These are phyloP conservation scores for Fusarium tricinctum DNA, from an alignment of 2,329 filamentous ascomycete genomes.

Conservation along the genomic window DNA sequence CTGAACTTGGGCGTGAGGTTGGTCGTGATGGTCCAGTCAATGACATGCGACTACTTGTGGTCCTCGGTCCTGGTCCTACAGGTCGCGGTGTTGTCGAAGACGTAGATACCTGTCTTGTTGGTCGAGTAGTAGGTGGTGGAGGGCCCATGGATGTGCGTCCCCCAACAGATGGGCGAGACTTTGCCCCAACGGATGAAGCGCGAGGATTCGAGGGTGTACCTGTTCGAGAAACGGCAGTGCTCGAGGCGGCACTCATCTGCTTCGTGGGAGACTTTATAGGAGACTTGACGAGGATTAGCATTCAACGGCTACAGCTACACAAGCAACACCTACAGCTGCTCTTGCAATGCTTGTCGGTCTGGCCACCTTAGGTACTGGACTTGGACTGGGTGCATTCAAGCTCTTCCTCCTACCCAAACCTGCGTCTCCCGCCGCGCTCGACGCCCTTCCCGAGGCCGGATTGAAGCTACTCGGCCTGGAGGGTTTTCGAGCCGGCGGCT, in stretches of 20 bases:
- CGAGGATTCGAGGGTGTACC: conserved; percentile 72
- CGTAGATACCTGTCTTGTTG: conserved; percentile 61
- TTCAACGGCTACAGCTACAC: conserved; percentile 10
- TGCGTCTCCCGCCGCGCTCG: conserved; percentile 65
- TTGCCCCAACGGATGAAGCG: conserved; percentile 60
- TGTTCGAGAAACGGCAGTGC: conserved; percentile 72
- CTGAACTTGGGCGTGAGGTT: conserved; percentile 55
- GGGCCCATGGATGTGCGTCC: conserved; percentile 77
- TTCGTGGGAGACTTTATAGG: conserved; percentile 86
- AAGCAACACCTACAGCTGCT: conserved; percentile 60
- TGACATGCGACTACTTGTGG: conserved; percentile 59
- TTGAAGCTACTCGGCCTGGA: conserved; percentile 66
- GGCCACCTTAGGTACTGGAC: conserved; percentile 71
- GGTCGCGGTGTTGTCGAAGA: conserved; percentile 58
- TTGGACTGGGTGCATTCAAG: conserved; percentile 79
- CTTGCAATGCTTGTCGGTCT: conserved; percentile 70
- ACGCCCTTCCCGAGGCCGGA: conserved; percentile 55
- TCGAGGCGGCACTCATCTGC: conserved; percentile 71
- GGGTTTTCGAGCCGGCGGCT: conserved; percentile 56
- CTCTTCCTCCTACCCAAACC: conserved; percentile 74
- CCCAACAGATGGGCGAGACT: conserved; percentile 69
- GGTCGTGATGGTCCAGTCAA: conserved; percentile 55
- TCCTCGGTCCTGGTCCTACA: conserved; percentile 53
- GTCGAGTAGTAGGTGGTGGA: conserved; percentile 62
- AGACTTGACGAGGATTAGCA: conserved; percentile 65